phyloP scores from a whole-genome alignment of 192 early-diverging fungal genomes.

The Dimargaris xerosporica region DNA sequence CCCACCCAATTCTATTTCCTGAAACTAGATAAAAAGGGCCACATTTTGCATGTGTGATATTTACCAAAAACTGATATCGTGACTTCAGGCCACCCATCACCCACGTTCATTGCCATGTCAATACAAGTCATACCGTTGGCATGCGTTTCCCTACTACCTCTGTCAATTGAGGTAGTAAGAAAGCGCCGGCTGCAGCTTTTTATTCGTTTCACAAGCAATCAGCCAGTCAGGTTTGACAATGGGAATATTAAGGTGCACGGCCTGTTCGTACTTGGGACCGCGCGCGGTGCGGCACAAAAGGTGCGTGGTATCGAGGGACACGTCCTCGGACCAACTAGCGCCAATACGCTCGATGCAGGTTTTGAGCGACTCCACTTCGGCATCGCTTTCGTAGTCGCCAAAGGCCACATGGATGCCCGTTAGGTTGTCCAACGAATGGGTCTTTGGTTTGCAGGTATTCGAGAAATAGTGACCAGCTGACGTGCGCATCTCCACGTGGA shows the following conservation, averaged over 20 bases:
- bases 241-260: conserved; percentile 81
- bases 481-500: conserved; percentile 80
- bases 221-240: conserved; percentile 93
- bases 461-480: conserved; percentile 73
- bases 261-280: conserved; percentile 76
- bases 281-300: conserved; percentile 69
- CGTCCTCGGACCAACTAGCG: conserved; percentile 70
- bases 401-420: conserved; percentile 95
- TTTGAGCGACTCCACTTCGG: conserved; percentile 60
- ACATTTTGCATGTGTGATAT: too few species aligned
- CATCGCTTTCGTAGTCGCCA: conserved; percentile 69
- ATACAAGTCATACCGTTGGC: too few species aligned
- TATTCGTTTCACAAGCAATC: conserved; percentile 73
- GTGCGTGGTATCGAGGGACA: conserved; percentile 83
- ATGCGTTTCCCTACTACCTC: too few species aligned
- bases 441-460: conserved; percentile 58
- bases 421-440: conserved; percentile 91
- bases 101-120: too few species aligned
- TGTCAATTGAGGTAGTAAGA: conserved; percentile 12
- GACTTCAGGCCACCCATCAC: too few species aligned
- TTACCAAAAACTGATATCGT: too few species aligned
- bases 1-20: too few species aligned
- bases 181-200: conserved; percentile 63
- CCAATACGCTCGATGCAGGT: conserved; percentile 64
- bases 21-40: too few species aligned